Base-by-base conservation (phyloP, 2,329 filamentous ascomycete genomes). In the Aspergillus ruber region DNA sequence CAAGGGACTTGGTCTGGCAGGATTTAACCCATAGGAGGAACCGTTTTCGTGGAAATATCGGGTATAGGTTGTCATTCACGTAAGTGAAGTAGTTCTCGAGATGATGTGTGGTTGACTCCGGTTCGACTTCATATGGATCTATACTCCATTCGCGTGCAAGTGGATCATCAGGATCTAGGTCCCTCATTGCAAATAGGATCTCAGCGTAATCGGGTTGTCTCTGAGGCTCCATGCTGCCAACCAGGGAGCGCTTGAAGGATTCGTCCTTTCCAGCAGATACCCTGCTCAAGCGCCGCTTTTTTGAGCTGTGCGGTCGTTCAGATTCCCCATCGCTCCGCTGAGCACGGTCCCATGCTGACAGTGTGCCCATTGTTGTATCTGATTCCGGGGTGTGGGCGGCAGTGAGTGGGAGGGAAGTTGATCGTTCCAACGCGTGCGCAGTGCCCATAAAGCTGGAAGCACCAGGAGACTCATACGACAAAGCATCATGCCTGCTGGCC, bases 1-100 rank as follows among this genome's bases (percentile, higher is more conserved):
- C 73, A 17, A 68, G 63, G 12, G 70, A 74, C 55, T 80, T 81
- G 9, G 71, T 64, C n/a, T 58, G 61, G 33, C 62, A 66, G 12
- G 68, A 71, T 43, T 71, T 70, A 29, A 80, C 64, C 82, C 82
- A 84, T 18, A 67, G 57, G 21, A 73, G 65, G 53, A 84, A 83
- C 8, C 73, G 68, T 35, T 68, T 62, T 32, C 72, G 70, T 2
- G 81, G 80, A 49, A 83, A 80, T 52, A 84, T 76, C 50, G 72
- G 71, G 55, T 79, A 80, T 9, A 75, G 71, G 4, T 73, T 73
- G 48, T 74, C 73, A 51, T 82, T 79, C 43, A 79, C 68, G 51
- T 79, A 71, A n/a, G 67, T 67, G 54, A 84, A 82, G 59, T 79
- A 83, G n/a, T 73, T 64, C 23, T 78, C 72, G 15, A 82, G 54